A percentile compares a stretch with the other conserved stretches of the same genome.
phyloP scores from a whole-genome alignment of 2,329 filamentous ascomycete species.

The Catunica adiposa region DNA sequence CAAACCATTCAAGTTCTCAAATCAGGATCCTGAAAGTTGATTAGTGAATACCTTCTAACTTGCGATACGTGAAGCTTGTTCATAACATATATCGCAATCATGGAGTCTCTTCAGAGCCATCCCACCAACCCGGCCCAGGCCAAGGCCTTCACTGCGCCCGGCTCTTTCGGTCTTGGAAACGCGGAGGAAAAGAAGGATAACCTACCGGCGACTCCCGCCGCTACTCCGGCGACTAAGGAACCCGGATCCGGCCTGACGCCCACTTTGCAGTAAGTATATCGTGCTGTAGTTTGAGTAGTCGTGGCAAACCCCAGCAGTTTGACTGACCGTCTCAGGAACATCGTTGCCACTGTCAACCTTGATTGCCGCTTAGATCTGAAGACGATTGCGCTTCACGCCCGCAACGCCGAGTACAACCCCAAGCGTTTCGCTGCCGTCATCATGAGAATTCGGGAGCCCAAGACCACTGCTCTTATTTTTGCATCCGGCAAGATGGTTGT shows the following conservation, averaged over 20 bases:
- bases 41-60: background rate
- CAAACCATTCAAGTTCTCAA: background rate
- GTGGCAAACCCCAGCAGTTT: conserved; percentile 18
- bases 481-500: conserved; percentile 99
- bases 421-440: conserved; percentile 99
- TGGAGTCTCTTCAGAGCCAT: conserved; percentile 85
- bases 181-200: conserved; percentile 53
- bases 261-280: conserved; percentile 84
- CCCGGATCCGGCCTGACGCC: conserved; percentile 76
- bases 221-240: conserved; percentile 69
- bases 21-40: background rate
- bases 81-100: conserved; percentile 29
- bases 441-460: conserved; percentile 98
- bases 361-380: conserved; percentile 95
- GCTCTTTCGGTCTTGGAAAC: conserved; percentile 69
- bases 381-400: conserved; percentile 94
- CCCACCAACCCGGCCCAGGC: conserved; percentile 83
- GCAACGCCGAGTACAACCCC: conserved; percentile 97
- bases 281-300: conserved; percentile 18
- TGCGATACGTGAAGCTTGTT: background rate
- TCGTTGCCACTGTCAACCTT: conserved; percentile 96
- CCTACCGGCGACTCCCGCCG: conserved; percentile 77
- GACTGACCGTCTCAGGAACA: conserved; percentile 63
- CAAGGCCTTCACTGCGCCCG: conserved; percentile 84
- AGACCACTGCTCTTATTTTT: conserved; percentile 96